Conservation (phyloP, 306 rosid genomes). For the Acacia melanoxylon region DNA sequence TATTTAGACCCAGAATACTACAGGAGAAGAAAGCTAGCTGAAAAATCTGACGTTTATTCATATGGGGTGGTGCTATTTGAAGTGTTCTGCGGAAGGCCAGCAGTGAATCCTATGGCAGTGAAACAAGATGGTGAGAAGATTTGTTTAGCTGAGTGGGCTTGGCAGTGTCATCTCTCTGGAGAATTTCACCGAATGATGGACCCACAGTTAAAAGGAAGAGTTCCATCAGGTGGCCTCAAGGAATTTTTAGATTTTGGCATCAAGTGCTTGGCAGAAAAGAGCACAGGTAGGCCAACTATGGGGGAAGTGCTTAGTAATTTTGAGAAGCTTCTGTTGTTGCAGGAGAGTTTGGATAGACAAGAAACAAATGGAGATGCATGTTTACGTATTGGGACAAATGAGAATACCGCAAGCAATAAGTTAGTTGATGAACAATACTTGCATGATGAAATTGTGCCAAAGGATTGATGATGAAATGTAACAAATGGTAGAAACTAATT, state of each 20-base stretch:
- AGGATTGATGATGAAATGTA: background rate
- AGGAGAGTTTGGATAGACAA: constrained; percentile 26
- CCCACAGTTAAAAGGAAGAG: constrained; percentile 26
- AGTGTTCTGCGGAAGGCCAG: constrained; percentile 47
- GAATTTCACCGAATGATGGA: constrained; percentile 40
- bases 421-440: background rate
- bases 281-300: constrained; percentile 41
- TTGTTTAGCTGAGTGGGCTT: constrained; percentile 49
- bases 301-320: constrained; percentile 41
- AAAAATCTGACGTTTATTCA: constrained; percentile 64
- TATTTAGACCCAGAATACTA: constrained; percentile 55
- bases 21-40: constrained; percentile 34
- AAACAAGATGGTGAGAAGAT: constrained; percentile 39
- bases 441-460: background rate
- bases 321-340: constrained; percentile 31
- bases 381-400: background rate
- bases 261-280: constrained; percentile 30
- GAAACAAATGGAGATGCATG: background rate
- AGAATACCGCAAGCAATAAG: background rate
- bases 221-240: constrained; percentile 32
- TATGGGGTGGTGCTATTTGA: constrained; percentile 67
- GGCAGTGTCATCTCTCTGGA: constrained; percentile 31
- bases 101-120: constrained; percentile 25
- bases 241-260: constrained; percentile 39
- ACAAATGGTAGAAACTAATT: background rate